phyloP scores from a whole-genome alignment of 2,329 filamentous ascomycete genomes.

The Nothopassalora personata region DNA sequence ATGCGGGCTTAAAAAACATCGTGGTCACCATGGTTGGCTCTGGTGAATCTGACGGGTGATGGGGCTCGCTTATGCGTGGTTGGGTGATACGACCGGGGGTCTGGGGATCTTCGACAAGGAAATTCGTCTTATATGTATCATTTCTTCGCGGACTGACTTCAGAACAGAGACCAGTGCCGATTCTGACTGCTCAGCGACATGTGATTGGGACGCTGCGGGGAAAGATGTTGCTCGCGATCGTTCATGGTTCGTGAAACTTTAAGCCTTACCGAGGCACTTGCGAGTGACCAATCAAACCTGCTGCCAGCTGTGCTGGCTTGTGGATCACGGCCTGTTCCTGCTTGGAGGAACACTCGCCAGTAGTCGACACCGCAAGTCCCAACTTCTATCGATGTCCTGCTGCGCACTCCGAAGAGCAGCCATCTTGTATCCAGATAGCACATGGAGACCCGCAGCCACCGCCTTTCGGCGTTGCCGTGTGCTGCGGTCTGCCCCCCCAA shows the following conservation, averaged over 20 bases:
- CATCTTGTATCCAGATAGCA: slow-evolving; percentile 37
- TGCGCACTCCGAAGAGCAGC: slow-evolving; percentile 20
- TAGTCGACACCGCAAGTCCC: background rate
- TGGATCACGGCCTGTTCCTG: background rate
- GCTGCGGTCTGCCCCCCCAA: slow-evolving; percentile 3
- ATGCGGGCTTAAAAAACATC: slow-evolving; percentile 23
- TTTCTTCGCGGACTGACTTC: no score
- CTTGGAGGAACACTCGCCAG: background rate
- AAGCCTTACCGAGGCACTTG: no score
- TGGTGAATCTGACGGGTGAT: background rate
- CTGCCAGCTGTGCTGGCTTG: background rate
- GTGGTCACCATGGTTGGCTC: slow-evolving; percentile 10
- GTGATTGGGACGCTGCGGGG: background rate
- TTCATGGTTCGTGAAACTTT: background rate
- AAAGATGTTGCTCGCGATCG: background rate
- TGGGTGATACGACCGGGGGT: background rate
- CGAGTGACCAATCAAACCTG: background rate
- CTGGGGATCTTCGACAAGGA: background rate
- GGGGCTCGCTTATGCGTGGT: no score
- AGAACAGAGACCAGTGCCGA: background rate
- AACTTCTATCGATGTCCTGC: slow-evolving; percentile 10
- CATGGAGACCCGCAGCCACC: slow-evolving; percentile 9
- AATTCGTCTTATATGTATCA: background rate
- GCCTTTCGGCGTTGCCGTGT: slow-evolving; percentile 12
- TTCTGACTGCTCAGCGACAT: background rate